Conservation (phyloP, 2,329 filamentous ascomycete species). For the Fulvia fulva region DNA sequence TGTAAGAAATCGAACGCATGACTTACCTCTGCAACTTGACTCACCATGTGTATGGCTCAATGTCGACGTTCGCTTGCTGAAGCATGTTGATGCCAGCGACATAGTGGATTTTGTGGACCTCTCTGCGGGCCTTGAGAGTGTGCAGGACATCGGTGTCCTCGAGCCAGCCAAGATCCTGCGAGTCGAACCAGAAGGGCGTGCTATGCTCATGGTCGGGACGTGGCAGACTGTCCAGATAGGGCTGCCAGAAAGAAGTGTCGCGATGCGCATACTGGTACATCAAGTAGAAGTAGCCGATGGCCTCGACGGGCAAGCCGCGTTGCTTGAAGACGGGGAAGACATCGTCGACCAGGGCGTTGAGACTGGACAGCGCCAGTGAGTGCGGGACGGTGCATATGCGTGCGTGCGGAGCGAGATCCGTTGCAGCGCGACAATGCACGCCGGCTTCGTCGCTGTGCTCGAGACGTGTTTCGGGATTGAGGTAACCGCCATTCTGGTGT, state of each 20-base stretch:
- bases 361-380: conserved; percentile 32
- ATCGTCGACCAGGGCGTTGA: conserved; percentile 37
- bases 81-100: conserved; percentile 32
- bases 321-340: conserved; percentile 28
- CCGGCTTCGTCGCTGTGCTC: conserved; percentile 23
- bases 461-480: conserved; percentile 28
- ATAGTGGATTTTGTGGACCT: conserved; percentile 38
- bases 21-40: conserved; percentile 30
- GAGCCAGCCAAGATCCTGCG: conserved; percentile 32
- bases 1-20: conserved; percentile 16
- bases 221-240: conserved; percentile 35
- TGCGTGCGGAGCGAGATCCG: conserved; percentile 18
- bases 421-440: conserved; percentile 26
- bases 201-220: conserved; percentile 28
- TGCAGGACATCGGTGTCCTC: conserved; percentile 35
- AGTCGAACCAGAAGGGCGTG: conserved; percentile 35
- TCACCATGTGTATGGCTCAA: conserved; percentile 41
- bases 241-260: conserved; percentile 35
- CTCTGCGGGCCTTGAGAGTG: conserved; percentile 30
- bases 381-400: conserved; percentile 31
- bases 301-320: conserved; percentile 27
- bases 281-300: conserved; percentile 36
- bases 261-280: conserved; percentile 34
- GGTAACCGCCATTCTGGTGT: conserved; percentile 27
- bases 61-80: conserved; percentile 27